Percentiles rank a stretch among this genome's conserved stretches.
Conservation (phyloP, 2,329 filamentous ascomycete genomes). For the Aureobasidium sp. region DNA sequence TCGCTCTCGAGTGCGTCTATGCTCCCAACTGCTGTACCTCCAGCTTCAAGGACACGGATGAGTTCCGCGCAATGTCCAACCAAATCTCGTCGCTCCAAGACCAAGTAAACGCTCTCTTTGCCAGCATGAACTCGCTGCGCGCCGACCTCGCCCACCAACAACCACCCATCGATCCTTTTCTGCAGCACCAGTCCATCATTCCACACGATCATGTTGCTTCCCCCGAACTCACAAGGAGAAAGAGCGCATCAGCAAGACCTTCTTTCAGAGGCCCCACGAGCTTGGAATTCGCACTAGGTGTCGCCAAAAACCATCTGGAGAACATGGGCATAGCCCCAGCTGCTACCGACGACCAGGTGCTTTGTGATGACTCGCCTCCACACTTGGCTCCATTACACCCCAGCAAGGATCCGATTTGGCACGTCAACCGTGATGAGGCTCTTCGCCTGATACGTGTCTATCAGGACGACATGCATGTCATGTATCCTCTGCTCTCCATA, state of each 20-base stretch:
- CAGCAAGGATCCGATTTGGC: constrained; percentile 69
- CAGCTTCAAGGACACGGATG: constrained; percentile 86
- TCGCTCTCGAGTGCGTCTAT: constrained; percentile 56
- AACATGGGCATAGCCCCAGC: constrained; percentile 73
- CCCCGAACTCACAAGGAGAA: constrained; percentile 13
- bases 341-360: constrained; percentile 39
- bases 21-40: constrained; percentile 60
- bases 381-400: constrained; percentile 31
- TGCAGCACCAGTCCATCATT: constrained; percentile 19
- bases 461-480: constrained; percentile 83
- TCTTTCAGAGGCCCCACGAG: constrained; percentile 80
- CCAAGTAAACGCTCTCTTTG: constrained; percentile 71
- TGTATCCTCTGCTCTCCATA: constrained; percentile 82
- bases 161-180: constrained; percentile 27
- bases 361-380: constrained; percentile 39
- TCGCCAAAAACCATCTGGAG: constrained; percentile 77
- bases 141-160: constrained; percentile 32
- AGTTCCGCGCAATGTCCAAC: constrained; percentile 72
- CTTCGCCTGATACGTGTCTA: constrained; percentile 69
- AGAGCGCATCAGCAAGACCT: constrained; percentile 31
- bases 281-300: constrained; percentile 73
- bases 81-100: constrained; percentile 71
- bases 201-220: not conserved
- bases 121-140: constrained; percentile 61
- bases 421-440: constrained; percentile 69